phyloP scores from a whole-genome alignment of 352 stramenopile species.

The Pilasporangium apinafurcum region DNA sequence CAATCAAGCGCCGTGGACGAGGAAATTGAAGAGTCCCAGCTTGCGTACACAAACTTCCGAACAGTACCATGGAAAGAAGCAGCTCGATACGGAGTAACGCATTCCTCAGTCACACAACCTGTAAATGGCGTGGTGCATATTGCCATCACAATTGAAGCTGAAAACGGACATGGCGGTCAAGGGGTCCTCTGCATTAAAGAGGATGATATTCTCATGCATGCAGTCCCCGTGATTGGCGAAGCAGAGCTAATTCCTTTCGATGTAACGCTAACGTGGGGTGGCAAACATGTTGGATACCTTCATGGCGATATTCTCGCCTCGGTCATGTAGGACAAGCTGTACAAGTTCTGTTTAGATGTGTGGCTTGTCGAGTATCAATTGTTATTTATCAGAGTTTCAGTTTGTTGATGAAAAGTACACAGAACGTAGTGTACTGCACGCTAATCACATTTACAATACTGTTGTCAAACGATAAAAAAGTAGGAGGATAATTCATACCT shows the following conservation, averaged over 20 bases:
- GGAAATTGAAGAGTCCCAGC: constrained; percentile 25
- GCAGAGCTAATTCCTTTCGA: constrained; percentile 35
- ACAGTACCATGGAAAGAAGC: constrained; percentile 37
- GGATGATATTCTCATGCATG: constrained; percentile 16
- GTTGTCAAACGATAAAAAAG: too few species aligned
- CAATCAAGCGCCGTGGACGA: constrained; percentile 26
- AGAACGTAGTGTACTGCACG: too few species aligned
- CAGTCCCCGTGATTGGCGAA: constrained; percentile 19
- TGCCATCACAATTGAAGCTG: constrained; percentile 33
- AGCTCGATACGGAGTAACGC: constrained; percentile 18
- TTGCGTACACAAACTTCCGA: constrained; percentile 42
- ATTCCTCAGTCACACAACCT: constrained; percentile 35
- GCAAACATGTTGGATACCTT: constrained; percentile 47
- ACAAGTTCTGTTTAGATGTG: too few species aligned
- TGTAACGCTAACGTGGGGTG: constrained; percentile 40
- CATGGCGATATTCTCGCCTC: constrained; percentile 38
- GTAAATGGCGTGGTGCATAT: constrained; percentile 45
- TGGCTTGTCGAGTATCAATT: too few species aligned
- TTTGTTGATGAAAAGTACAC: too few species aligned
- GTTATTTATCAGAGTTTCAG: too few species aligned
- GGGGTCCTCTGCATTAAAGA: constrained; percentile 48
- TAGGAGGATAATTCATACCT: too few species aligned
- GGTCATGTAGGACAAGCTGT: too few species aligned
- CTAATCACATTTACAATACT: too few species aligned
- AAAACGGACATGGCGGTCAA: constrained; percentile 28